phyloP scores from a whole-genome alignment of 805 yeast genomes.

The Lipomyces yamanashiensis region DNA sequence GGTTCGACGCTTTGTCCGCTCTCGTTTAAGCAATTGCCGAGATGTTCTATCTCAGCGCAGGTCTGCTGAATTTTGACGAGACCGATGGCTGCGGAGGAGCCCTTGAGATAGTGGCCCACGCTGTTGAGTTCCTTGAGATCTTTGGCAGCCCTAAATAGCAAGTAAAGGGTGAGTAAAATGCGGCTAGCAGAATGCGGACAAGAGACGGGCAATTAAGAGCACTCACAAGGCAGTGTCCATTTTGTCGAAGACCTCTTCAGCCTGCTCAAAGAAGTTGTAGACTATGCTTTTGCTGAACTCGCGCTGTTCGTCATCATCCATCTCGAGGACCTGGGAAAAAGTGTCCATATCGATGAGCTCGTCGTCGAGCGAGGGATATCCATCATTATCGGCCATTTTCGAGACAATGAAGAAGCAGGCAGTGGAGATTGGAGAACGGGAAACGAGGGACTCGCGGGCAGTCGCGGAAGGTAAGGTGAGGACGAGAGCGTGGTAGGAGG shows the following conservation, averaged over 20 bases:
- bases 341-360: constrained; percentile 88
- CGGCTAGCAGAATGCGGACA: neutral
- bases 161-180: neutral
- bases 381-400: no score
- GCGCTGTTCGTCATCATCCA: constrained; percentile 86
- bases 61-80: constrained; percentile 77
- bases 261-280: constrained; percentile 87
- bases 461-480: constrained; percentile 1
- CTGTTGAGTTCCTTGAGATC: constrained; percentile 65
- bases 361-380: neutral
- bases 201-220: neutral
- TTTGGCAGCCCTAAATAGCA: constrained; percentile 32
- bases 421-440: no score
- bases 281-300: constrained; percentile 82
- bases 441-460: neutral
- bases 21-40: constrained; percentile 59
- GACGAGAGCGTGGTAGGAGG: neutral
- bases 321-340: constrained; percentile 81
- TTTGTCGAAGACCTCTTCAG: constrained; percentile 73
- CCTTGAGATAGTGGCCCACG: constrained; percentile 91
- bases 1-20: constrained; percentile 44
- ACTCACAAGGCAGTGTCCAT: constrained; percentile 60
- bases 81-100: constrained; percentile 94
- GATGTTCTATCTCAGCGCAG: constrained; percentile 92
- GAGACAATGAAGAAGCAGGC: no score